Percentiles rank a stretch among this genome's conserved stretches.
Conservation (phyloP, 1,284 basidiomycete species). For the Cutaneotrichosporon cutaneum region DNA sequence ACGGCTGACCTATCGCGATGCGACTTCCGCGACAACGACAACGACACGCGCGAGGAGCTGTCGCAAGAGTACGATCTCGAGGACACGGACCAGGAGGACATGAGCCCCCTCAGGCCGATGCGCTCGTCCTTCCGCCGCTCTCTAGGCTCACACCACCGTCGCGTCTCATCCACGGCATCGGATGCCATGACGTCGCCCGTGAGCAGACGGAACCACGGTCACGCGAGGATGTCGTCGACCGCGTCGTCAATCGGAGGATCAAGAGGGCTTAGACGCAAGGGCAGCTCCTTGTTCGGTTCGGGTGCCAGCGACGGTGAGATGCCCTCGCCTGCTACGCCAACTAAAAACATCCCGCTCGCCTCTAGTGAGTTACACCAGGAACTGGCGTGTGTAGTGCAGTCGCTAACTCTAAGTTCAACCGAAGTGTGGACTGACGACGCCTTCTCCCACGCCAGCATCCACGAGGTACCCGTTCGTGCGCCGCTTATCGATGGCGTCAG, state of each 20-base stretch:
- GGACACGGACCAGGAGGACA: conserved; percentile 20
- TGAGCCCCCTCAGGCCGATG: conserved; percentile 21
- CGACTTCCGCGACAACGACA: background rate
- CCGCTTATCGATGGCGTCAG: conserved; percentile 23
- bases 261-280: conserved; percentile 49
- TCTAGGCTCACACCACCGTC: conserved; percentile 14
- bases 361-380: conserved; percentile 23
- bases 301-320: conserved; percentile 33
- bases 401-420: conserved; percentile 24
- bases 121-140: conserved; percentile 13
- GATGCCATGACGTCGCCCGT: conserved; percentile 20
- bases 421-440: conserved; percentile 35
- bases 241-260: conserved; percentile 29
- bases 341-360: conserved; percentile 30
- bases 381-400: background rate
- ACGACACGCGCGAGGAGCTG: conserved; percentile 7
- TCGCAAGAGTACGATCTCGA: conserved; percentile 9
- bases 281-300: conserved; percentile 47
- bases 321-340: conserved; percentile 43
- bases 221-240: conserved; percentile 21
- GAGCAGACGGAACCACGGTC: conserved; percentile 9
- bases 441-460: conserved; percentile 32
- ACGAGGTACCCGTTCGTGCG: conserved; percentile 40
- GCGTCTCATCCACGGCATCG: conserved; percentile 23
- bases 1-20: background rate